A percentile compares a stretch with the other conserved stretches of the same genome.
phyloP scores from a whole-genome alignment of 2,329 filamentous ascomycete species.

The Stylonectria norvegica region DNA sequence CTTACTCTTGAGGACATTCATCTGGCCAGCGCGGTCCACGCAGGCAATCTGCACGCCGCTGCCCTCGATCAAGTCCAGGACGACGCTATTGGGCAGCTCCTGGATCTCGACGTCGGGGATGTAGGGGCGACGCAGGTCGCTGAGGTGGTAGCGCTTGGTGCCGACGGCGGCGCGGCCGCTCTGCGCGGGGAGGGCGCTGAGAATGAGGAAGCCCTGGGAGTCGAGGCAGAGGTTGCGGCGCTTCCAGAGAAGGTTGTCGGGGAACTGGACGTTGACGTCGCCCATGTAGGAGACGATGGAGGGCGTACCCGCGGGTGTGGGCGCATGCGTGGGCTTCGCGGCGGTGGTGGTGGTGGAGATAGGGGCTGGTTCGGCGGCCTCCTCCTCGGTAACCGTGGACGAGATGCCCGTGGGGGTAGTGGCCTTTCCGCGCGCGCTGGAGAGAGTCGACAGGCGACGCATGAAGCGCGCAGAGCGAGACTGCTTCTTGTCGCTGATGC shows the following conservation, averaged over 20 bases:
- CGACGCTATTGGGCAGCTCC: slow-evolving; percentile 83
- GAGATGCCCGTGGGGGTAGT: slow-evolving; percentile 42
- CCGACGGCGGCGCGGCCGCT: slow-evolving; percentile 42
- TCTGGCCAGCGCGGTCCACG: slow-evolving; percentile 57
- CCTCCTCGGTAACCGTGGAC: slow-evolving; percentile 51
- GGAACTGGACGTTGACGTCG: slow-evolving; percentile 95
- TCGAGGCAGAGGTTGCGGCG: slow-evolving; percentile 85
- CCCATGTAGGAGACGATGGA: slow-evolving; percentile 67
- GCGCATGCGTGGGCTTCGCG: no score
- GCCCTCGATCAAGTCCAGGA: slow-evolving; percentile 58
- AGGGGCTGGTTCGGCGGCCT: slow-evolving; percentile 26
- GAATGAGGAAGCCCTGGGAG: slow-evolving; percentile 74
- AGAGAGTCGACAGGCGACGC: slow-evolving; percentile 54
- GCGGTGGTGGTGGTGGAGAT: slow-evolving; percentile 29
- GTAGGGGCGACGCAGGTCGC: slow-evolving; percentile 75
- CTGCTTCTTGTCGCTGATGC: slow-evolving; percentile 46
- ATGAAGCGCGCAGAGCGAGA: slow-evolving; percentile 54
- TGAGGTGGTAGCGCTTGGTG: slow-evolving; percentile 78
- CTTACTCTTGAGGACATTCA: slow-evolving; percentile 53
- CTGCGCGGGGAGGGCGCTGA: slow-evolving; percentile 61
- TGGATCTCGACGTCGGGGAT: slow-evolving; percentile 87
- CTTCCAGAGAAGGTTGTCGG: slow-evolving; percentile 95
- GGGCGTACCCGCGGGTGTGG: slow-evolving; percentile 20
- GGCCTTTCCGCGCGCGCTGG: slow-evolving; percentile 45
- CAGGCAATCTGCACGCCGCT: slow-evolving; percentile 63